A percentile compares a stretch with the other conserved stretches of the same genome.
Evolutionary conservation across 73 alveolate genomes (phyloP).

Genomic region (Tetrahymena malaccensis): DNA sequence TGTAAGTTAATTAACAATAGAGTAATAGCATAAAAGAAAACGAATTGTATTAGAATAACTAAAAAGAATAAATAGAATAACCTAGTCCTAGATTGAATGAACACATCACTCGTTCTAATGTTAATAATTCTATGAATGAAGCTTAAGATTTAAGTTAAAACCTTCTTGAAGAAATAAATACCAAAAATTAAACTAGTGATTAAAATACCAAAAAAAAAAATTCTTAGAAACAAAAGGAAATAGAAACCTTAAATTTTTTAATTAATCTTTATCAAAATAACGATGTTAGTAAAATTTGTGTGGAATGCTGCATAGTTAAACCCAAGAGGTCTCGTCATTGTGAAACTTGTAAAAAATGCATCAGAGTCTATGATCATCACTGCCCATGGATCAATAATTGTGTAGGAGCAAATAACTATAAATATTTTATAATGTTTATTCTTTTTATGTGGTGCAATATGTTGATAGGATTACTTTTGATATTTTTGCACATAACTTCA

Average conservation of each 20-base stretch:
- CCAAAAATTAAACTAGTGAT: not conserved
- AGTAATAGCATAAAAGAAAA: too few relatives aligned
- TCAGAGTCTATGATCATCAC: constrained; percentile 34
- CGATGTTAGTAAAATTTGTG: constrained; percentile 7
- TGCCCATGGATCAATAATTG: constrained; percentile 46
- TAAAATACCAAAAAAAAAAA: not conserved
- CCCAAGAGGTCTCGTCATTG: constrained; percentile 36
- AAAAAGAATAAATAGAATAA: too few relatives aligned
- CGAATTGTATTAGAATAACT: not conserved
- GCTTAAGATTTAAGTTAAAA: not conserved
- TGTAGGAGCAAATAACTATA: constrained; percentile 21
- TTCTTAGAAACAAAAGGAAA: not conserved
- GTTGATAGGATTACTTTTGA: not conserved
- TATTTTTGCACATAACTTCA: not conserved
- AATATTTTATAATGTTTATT: not conserved
- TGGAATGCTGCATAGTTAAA: constrained; percentile 20
- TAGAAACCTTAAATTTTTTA: not conserved
- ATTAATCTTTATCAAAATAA: not conserved
- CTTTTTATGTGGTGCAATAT: not conserved
- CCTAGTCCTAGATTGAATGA: not conserved
- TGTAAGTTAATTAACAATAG: not conserved
- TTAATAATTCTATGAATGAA: not conserved
- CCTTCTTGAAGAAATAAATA: not conserved
- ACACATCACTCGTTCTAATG: not conserved
- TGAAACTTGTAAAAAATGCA: constrained; percentile 28